These are phyloP conservation scores for Aspergillus novofumigatus DNA, from an alignment of 2,329 filamentous ascomycete genomes.

Conservation along the genomic window DNA sequence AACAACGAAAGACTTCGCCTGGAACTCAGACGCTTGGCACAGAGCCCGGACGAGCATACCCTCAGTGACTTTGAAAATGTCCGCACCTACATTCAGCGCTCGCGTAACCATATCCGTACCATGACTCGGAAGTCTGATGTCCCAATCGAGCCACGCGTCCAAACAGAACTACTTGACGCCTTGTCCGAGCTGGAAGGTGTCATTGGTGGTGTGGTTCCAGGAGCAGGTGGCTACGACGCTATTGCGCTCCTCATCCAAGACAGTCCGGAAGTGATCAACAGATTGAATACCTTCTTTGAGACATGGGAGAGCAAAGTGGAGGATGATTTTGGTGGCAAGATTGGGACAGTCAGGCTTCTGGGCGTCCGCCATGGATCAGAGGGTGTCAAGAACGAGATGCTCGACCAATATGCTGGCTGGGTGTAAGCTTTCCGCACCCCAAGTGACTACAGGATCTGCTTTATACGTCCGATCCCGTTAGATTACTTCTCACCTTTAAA, in stretches of 20 bases:
- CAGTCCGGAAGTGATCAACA: constrained; percentile 58
- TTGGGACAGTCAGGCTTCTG: constrained; percentile 42
- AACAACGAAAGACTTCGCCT: constrained; percentile 68
- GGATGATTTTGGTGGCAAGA: constrained; percentile 43
- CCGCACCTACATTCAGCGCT: constrained; percentile 48
- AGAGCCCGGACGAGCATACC: constrained; percentile 40
- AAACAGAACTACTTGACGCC: constrained; percentile 79
- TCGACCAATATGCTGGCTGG: constrained; percentile 38
- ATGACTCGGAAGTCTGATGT: constrained; percentile 74
- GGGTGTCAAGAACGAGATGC: constrained; percentile 39
- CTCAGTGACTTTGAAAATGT: constrained; percentile 49
- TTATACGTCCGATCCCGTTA: not conserved
- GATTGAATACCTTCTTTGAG: constrained; percentile 59
- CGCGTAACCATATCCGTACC: constrained; percentile 61
- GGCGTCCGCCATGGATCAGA: constrained; percentile 45
- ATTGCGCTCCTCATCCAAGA: constrained; percentile 76
- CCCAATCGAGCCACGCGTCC: constrained; percentile 81
- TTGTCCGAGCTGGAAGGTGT: constrained; percentile 70
- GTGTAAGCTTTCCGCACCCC: constrained; percentile 10
- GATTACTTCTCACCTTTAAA: too few relatives aligned
- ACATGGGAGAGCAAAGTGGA: constrained; percentile 57
- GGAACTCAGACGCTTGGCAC: constrained; percentile 55
- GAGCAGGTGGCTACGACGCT: constrained; percentile 91
- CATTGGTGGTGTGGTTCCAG: constrained; percentile 85
- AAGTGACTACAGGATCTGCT: not conserved